These are phyloP conservation scores for Trichosporon faecale DNA, from an alignment of 1,284 basidiomycete genomes.

Conservation along the genomic window DNA sequence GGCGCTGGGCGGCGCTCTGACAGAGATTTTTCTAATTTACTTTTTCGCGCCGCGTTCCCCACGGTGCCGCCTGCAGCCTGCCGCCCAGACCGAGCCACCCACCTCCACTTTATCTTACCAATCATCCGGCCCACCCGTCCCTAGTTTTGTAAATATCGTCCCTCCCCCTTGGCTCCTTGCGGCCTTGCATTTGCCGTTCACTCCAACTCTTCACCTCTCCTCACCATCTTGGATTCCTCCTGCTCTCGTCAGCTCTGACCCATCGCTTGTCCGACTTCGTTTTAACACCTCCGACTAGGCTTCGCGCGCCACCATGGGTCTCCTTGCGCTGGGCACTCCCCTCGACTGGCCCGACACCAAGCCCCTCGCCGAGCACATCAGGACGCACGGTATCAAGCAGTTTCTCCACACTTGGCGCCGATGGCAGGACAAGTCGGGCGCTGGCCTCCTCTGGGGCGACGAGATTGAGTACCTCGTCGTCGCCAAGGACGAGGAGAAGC, in stretches of 20 bases:
- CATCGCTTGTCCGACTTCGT: not conserved
- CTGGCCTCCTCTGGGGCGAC: conserved; percentile 97
- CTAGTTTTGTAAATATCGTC: conserved; percentile 3
- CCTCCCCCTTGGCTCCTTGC: not conserved
- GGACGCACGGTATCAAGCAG: conserved; percentile 89
- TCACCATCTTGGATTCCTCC: not conserved
- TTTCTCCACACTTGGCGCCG: conserved; percentile 90
- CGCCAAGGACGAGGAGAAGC: conserved; percentile 68
- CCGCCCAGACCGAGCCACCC: not conserved
- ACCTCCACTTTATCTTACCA: conserved; percentile 11
- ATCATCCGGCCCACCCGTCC: conserved; percentile 7
- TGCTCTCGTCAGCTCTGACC: not conserved
- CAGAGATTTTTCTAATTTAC: too few species aligned
- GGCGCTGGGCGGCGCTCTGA: too few species aligned
- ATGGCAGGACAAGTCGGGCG: conserved; percentile 86
- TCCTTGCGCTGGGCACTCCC: conserved; percentile 90
- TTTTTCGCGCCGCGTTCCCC: not conserved
- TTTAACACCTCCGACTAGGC: not conserved
- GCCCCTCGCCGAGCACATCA: conserved; percentile 82
- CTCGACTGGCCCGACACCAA: conserved; percentile 88
- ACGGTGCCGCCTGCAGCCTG: too few species aligned
- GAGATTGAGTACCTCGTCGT: conserved; percentile 99
- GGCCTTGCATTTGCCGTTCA: not conserved
- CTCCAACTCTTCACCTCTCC: not conserved
- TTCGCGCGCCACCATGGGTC: conserved; percentile 65